Evolutionary conservation across 1,284 basidiomycete genomes (phyloP).

Genomic region (Trichosporon sp.): DNA sequence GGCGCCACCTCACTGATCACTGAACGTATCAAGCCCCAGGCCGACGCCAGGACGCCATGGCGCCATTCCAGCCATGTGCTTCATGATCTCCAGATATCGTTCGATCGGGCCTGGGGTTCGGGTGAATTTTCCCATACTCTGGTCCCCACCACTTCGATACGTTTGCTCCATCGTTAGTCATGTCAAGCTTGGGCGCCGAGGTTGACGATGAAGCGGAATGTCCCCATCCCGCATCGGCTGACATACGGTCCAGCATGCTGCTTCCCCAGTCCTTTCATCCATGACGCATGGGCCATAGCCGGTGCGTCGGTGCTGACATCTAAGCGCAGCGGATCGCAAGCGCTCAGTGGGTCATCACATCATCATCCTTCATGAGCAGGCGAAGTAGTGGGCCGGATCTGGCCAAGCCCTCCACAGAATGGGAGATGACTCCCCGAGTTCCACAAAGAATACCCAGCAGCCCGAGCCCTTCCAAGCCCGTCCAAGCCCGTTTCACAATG

Average conservation of each 20-base stretch:
- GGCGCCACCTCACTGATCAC: no score
- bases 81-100: not conserved
- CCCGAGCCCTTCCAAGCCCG: no score
- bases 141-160: not conserved
- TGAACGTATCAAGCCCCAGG: no score
- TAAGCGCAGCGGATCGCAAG: no score
- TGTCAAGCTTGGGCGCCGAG: not conserved
- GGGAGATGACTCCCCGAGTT: not conserved
- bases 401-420: not conserved
- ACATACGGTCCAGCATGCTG: not conserved
- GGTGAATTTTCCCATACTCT: not conserved
- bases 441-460: no score
- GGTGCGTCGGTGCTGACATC: no score
- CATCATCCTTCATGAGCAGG: no score
- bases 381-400: not conserved
- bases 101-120: not conserved
- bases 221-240: not conserved
- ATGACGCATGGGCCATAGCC: no score
- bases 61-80: slow-evolving; percentile 4
- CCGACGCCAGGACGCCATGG: not conserved
- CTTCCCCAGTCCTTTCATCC: not conserved
- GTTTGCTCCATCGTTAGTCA: not conserved
- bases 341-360: no score
- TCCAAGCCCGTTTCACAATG: not conserved
- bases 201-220: not conserved